Evolutionary conservation across 495 filamentous ascomycete species (phyloP), one percentile per base, ranked within the genome.

Genomic region (Cryomyces minteri): DNA sequence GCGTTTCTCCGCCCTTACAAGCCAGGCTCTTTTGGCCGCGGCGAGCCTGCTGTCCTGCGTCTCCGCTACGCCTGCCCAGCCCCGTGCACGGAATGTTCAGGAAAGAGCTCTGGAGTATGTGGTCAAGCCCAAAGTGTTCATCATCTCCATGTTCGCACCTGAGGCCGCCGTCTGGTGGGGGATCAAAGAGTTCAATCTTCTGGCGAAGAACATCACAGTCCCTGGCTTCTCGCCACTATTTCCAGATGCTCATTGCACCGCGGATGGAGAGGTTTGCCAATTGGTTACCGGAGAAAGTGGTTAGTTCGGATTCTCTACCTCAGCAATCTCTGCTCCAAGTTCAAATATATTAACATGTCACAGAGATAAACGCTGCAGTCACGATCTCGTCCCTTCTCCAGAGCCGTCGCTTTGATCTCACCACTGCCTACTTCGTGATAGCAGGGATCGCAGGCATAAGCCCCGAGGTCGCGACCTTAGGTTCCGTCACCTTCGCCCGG

Each of bases 391-490:
- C 79, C 0, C 60, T 84, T 9, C 60, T 72, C 30, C 68, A 73
- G 41, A 80, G 73, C 0, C 51, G 62, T 8, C 57, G 64, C n/a
- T 85, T 87, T 59, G 67, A 85, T 58, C 65, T 87, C 10, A 68
- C 58, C 1, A 59, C 66, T 32, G 81, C 79, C 30, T 87, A 84
- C 54, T 84, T 82, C 63, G 54, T 85, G 41, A 56, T 82, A 30
- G 77, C 71, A 4, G 82, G 82, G 4, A 84, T 87, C 47, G 80
- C 77, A 5, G 80, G 82, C 25, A 63, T 84, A 41, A 84, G 72
- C 55, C 82, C 82, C 2, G 70, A 81, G 54, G 57, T 70, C 6
- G 73, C 67, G 18, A 84, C 79, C 5, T 65, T 75, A 7, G 69
- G 67, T 39, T 67, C 67, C 31, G 79, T 80, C 10, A 76, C 73